Base-by-base conservation (phyloP, 108 stramenopile species). In the Seminavis robusta region DNA sequence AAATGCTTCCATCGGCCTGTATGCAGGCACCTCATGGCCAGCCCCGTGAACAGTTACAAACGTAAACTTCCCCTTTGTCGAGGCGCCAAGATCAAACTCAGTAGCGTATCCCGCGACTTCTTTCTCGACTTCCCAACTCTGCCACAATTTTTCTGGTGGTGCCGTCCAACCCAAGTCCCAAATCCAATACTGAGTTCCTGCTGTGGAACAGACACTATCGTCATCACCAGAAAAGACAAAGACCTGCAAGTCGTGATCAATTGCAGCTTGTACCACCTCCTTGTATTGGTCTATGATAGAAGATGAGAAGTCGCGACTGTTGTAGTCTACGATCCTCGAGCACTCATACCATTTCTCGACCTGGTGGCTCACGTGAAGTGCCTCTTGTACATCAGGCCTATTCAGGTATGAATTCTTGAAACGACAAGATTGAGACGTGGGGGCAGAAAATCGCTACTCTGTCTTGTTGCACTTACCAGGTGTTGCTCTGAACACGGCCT, bases 21-120 rank as follows among this genome's bases (percentile, higher is more conserved):
- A 91, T 2, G 68, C 59, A 25, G 89, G 85, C 4, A 85, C 86
- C 58, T 88, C 86, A 56, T 91, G 86, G 0, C 89, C 85, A 7
- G 89, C 85, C 6, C 79, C 71, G 56, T 84, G 83, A 0, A 88
- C 79, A 7, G 89, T 87, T 5, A 63, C 80, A 59, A 84, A 88
- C 10, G 57, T 46, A 29, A 91, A 69, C 33, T 47, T 59, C 13
- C 59, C 50, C 11, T 39, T 31, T 61, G 24, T 30, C 20, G 46
- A 41, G 1, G 15, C 41, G 8, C 52, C 62, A 8, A 74, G 6
- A 33, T 61, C 51, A 52, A 81, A 86, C 20, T 63, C 34, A 8
- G 81, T 85, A 27, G 73, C 21, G 60, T 73, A 91, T 8, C 89
- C 89, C 4, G 80, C 83, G 0, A 77, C 73, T 64, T 90, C 77